Percentiles rank a stretch among this genome's conserved stretches.
phyloP scores from a whole-genome alignment of 208 protist species.

The Crithidia bombi region DNA sequence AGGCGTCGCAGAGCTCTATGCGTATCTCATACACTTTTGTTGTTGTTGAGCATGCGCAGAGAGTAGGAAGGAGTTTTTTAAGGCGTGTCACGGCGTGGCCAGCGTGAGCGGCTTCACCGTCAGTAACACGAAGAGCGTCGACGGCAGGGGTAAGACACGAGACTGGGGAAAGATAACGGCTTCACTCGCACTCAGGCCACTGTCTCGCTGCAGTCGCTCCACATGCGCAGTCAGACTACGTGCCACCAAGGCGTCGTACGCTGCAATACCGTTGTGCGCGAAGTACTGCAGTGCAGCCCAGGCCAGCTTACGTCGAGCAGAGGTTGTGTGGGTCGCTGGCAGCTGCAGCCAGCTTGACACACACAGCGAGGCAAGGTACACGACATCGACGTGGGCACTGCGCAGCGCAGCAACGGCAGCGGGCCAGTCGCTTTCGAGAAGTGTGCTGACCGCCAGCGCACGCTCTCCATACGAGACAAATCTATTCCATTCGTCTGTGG shows the following conservation, averaged over 20 bases:
- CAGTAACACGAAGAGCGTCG: constrained; percentile 35
- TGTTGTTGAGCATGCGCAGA: constrained; percentile 5
- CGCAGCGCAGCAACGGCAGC: constrained; percentile 17
- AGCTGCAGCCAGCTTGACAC: constrained; percentile 46
- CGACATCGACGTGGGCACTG: constrained; percentile 42
- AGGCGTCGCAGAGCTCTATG: too few species aligned
- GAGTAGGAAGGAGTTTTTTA: too few species aligned
- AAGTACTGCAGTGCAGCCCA: constrained; percentile 39
- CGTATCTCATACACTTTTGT: too few species aligned
- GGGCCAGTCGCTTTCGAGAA: constrained; percentile 13
- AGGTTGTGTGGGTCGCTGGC: constrained; percentile 30
- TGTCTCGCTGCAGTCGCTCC: constrained; percentile 25
- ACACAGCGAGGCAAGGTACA: constrained; percentile 56
- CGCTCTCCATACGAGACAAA: constrained; percentile 21
- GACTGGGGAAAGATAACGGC: constrained; percentile 26
- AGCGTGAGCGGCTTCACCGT: constrained; percentile 39
- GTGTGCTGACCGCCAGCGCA: constrained; percentile 19
- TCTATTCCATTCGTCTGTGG: constrained; percentile 26
- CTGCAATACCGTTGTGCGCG: constrained; percentile 19
- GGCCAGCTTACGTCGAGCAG: constrained; percentile 23
- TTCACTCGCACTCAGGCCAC: constrained; percentile 1
- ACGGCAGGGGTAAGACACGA: constrained; percentile 31
- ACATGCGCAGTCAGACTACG: constrained; percentile 33
- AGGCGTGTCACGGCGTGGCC: neutral
- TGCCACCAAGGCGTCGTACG: constrained; percentile 36